These are phyloP conservation scores for Babesia ovis DNA, from an alignment of 169 alveolate species.

Conservation along the genomic window DNA sequence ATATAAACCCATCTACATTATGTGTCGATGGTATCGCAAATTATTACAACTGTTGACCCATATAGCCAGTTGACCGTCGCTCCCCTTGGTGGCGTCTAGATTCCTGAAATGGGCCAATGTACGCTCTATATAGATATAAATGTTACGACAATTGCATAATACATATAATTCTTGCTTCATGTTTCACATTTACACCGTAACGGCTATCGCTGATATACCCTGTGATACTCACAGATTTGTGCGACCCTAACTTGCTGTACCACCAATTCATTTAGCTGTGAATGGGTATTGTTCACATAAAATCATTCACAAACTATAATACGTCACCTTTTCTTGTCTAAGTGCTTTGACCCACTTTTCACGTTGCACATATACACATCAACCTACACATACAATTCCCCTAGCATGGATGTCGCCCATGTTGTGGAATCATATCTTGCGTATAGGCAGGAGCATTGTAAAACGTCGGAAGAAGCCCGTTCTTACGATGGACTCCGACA, in stretches of 20 bases:
- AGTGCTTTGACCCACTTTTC: no score
- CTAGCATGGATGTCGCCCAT: slow-evolving; percentile 13
- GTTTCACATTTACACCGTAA: not conserved
- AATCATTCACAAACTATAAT: no score
- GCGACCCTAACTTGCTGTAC: no score
- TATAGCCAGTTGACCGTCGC: no score
- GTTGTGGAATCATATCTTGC: slow-evolving; percentile 9
- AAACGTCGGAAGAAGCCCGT: not conserved
- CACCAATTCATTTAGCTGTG: no score
- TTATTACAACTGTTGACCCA: no score
- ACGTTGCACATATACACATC: no score
- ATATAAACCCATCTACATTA: no score
- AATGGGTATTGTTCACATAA: no score
- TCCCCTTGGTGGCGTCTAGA: not conserved
- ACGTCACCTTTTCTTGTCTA: no score
- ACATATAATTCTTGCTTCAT: not conserved
- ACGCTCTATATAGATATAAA: not conserved
- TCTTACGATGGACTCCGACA: not conserved
- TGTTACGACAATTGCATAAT: not conserved
- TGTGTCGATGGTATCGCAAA: no score
- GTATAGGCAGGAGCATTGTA: not conserved
- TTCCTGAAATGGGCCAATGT: not conserved
- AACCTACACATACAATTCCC: not conserved
- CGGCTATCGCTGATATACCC: not conserved
- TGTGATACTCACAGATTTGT: no score